Evolutionary conservation across 352 stramenopile species (phyloP).

Genomic region (Pythium dissotocum): DNA sequence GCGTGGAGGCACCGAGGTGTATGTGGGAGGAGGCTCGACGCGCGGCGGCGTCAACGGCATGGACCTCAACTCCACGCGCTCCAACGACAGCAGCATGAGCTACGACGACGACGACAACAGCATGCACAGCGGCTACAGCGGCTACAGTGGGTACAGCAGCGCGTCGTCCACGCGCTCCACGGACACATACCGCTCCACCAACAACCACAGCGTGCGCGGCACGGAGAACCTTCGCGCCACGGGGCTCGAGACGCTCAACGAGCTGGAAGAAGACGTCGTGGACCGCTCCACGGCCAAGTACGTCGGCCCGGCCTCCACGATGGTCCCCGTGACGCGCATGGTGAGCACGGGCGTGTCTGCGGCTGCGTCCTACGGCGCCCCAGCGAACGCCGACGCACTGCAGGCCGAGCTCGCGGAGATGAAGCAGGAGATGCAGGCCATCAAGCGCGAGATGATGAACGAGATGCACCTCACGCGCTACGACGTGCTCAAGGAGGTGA

Average conservation of each 20-base stretch:
- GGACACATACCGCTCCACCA: conserved; percentile 57
- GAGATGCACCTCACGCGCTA: conserved; percentile 82
- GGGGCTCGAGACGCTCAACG: conserved; percentile 53
- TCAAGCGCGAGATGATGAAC: conserved; percentile 82
- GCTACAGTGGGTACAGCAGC: conserved; percentile 23
- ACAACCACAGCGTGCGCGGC: conserved; percentile 20
- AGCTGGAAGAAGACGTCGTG: conserved; percentile 47
- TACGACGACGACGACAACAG: conserved; percentile 30
- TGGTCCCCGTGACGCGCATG: conserved; percentile 10
- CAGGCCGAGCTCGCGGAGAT: conserved; percentile 59
- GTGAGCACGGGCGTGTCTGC: background rate
- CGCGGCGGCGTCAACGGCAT: conserved; percentile 11
- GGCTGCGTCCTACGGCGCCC: background rate
- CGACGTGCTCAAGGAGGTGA: conserved; percentile 84
- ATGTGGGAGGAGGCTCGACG: conserved; percentile 2
- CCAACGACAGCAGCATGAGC: conserved; percentile 27
- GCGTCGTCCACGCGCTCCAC: conserved; percentile 32
- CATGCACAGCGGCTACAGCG: conserved; percentile 17
- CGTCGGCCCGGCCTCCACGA: conserved; percentile 33
- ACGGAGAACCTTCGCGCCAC: conserved; percentile 50
- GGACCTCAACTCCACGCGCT: conserved; percentile 23
- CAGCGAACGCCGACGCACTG: conserved; percentile 25
- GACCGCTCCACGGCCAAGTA: conserved; percentile 38
- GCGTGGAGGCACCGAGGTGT: conserved; percentile 25
- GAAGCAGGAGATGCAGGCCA: conserved; percentile 62